Conservation (phyloP, 1,284 basidiomycete species). For the Coniophora puteana region DNA sequence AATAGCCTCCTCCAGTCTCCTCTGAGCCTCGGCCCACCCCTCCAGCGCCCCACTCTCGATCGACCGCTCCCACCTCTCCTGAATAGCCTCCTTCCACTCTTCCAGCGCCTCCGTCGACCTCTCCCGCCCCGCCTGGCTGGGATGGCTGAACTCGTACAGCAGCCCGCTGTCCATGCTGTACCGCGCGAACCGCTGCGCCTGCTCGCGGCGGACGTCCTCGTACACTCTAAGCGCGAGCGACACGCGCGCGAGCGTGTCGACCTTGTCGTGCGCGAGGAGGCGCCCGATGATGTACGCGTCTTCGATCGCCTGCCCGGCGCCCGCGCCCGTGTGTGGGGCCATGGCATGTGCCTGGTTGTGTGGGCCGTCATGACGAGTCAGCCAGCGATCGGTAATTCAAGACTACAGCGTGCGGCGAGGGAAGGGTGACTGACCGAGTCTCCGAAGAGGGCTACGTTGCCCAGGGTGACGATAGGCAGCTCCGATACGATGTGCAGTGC, state of each 20-base stretch:
- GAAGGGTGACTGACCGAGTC: constrained; percentile 26
- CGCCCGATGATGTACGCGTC: constrained; percentile 34
- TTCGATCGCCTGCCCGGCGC: constrained; percentile 32
- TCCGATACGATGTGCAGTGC: constrained; percentile 25
- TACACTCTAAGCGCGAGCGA: constrained; percentile 21
- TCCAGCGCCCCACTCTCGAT: no score
- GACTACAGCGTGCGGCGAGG: background rate
- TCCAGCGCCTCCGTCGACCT: no score
- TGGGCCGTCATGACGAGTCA: no score
- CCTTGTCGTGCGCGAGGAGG: constrained; percentile 25
- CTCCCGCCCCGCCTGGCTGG: no score
- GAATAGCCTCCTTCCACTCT: no score
- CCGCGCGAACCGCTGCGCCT: no score
- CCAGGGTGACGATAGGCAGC: constrained; percentile 25
- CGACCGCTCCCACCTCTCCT: no score
- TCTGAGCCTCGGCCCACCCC: no score
- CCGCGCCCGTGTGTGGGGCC: constrained; percentile 27
- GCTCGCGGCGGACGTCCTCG: constrained; percentile 21
- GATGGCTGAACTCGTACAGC: no score
- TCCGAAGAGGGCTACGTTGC: constrained; percentile 29
- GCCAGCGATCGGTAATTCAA: background rate
- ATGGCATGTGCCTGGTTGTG: constrained; percentile 27
- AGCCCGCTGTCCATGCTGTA: no score
- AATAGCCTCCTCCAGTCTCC: no score
- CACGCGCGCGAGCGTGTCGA: constrained; percentile 12